Percentiles rank a stretch among this genome's conserved stretches.
Conservation (phyloP, 2,329 filamentous ascomycete species). For the Trematosphaeria pertusa region DNA sequence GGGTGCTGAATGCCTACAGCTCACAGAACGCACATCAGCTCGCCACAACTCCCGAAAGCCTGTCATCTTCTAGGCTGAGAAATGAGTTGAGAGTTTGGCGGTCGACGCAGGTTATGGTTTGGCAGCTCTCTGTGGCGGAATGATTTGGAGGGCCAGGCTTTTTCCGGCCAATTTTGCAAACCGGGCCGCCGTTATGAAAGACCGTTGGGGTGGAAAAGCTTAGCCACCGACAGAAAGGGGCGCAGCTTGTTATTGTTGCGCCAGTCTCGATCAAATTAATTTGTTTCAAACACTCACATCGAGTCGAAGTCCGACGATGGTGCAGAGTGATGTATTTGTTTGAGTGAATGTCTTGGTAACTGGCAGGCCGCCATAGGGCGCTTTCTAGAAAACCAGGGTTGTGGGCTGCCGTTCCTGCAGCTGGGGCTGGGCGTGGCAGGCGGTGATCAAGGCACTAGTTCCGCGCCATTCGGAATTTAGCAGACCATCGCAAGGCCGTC, state of each 20-base stretch:
- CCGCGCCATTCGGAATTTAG: conserved; percentile 10
- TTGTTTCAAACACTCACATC: no score
- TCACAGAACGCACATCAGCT: no score
- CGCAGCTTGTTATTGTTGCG: background rate
- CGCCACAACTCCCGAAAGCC: no score
- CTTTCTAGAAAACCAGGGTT: conserved; percentile 16
- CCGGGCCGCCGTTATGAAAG: conserved; percentile 3
- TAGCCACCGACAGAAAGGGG: conserved; percentile 4
- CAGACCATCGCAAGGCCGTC: conserved; percentile 5
- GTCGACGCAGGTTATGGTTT: no score
- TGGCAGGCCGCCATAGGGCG: background rate
- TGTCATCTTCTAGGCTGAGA: no score
- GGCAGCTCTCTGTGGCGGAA: no score
- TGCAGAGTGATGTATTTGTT: no score
- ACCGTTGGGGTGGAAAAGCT: conserved; percentile 6
- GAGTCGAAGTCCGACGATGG: no score
- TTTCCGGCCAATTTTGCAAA: conserved; percentile 2
- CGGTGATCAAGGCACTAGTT: conserved; percentile 8
- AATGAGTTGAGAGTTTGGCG: no score
- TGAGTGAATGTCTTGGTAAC: conserved; percentile 2
- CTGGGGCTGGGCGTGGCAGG: conserved; percentile 1
- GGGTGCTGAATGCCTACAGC: no score
- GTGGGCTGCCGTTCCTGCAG: conserved; percentile 15
- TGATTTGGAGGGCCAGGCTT: background rate
- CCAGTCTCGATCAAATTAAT: no score